Evolutionary conservation across 1,284 basidiomycete species (phyloP), one percentile per base, ranked within the genome.

Genomic region (Papiliotrema nemorosa): DNA sequence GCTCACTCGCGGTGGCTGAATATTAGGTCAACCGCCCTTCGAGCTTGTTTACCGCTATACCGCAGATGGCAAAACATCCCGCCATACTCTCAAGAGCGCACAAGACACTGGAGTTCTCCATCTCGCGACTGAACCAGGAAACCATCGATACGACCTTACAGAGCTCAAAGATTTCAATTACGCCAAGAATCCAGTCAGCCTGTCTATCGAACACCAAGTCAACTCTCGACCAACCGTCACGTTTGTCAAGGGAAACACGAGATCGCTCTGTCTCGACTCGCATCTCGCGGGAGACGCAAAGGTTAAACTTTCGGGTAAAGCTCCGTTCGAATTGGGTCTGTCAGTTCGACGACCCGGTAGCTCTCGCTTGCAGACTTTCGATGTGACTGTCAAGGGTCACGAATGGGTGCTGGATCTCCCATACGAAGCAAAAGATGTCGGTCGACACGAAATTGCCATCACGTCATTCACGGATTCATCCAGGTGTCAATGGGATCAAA

Each of bases 131-230:
- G 81, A 81, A 33, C 80, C 89, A 2, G 92, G 92, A 3, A 81
- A 84, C 50, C 87, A 93, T 67, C 86, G 82, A 64, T 97, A 97
- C 70, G 85, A 89, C 67, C 85, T 98, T 57, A 84, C 86, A 57
- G 86, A 88, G 62, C 82, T 97, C 20, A 87, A 86, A 9, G 94
- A 98, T 69, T 79, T 84, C 0, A 82, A 87, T n/a, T 97, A 96
- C 73, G 84, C 87, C 7, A 45, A 53, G 18, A 65, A 60, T 18
- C 60, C 64, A 0, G 83, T 53, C 75, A 80, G 38, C 75, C 84
- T 66, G 49, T 49, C 58, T n/a, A 84, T 94, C 58, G 87, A 91
- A 70, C 91, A 94, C 72, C 81, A 87, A 59, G 86, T 93, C 1
- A 80, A 83, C 58, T 78, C 78, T 56, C 83, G 86, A 22, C 93